phyloP scores from a whole-genome alignment of 73 alveolate species.

The Blepharisma japonicum region DNA sequence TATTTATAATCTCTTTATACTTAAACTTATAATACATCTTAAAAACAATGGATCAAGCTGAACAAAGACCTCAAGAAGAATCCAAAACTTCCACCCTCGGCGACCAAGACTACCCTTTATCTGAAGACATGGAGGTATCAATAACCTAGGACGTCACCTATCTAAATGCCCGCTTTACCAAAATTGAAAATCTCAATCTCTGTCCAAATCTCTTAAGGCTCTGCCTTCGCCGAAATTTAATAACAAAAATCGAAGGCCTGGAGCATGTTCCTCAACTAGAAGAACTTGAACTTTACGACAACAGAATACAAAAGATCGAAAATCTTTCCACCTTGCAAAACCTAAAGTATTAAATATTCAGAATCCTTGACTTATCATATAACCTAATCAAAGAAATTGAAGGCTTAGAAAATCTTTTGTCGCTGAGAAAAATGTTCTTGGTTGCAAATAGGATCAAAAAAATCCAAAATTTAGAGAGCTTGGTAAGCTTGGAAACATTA shows the following conservation, averaged over 20 bases:
- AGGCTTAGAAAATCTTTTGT: constrained; percentile 61
- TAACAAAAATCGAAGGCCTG: constrained; percentile 83
- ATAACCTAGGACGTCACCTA: constrained; percentile 51
- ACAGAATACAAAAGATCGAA: constrained; percentile 87
- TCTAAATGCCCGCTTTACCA: constrained; percentile 58
- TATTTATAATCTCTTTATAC: no score
- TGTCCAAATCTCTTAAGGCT: constrained; percentile 59
- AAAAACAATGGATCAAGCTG: no score
- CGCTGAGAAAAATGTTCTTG: constrained; percentile 78
- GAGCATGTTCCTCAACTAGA: constrained; percentile 65
- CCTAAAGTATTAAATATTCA: constrained; percentile 36
- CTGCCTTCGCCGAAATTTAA: constrained; percentile 88
- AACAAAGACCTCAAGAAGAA: no score
- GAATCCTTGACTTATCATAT: constrained; percentile 85
- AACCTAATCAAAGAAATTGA: constrained; percentile 81
- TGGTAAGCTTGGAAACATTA: constrained; percentile 76
- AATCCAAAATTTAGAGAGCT: neutral
- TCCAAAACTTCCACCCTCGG: no score
- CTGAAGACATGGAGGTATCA: no score
- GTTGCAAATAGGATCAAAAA: constrained; percentile 82
- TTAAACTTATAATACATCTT: no score
- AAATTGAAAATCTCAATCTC: constrained; percentile 48
- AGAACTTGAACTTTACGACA: constrained; percentile 94
- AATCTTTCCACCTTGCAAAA: constrained; percentile 42
- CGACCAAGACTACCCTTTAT: no score